A percentile compares a stretch with the other conserved stretches of the same genome.
Evolutionary conservation across 495 filamentous ascomycete genomes (phyloP).

Genomic region (Hyaloscypha bicolor): DNA sequence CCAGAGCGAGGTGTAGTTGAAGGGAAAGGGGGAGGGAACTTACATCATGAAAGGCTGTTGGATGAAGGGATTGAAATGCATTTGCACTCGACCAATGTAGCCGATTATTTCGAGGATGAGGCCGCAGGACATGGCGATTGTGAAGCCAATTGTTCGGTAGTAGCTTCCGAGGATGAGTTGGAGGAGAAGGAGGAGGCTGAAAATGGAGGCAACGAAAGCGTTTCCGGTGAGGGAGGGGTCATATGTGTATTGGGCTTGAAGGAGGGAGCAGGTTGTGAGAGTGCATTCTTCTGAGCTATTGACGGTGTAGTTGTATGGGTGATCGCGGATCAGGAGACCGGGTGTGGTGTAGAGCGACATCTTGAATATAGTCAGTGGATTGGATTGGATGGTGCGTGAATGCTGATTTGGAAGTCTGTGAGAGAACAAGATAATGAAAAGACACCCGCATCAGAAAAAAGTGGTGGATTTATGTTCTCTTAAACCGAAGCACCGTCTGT

Average conservation of each 20-base stretch:
- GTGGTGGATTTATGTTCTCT: neutral
- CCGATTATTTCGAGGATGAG: conserved; percentile 42
- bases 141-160: conserved; percentile 37
- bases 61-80: conserved; percentile 44
- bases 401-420: neutral
- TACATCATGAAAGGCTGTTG: conserved; percentile 38
- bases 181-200: conserved; percentile 24
- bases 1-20: neutral
- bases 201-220: conserved; percentile 28
- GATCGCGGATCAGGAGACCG: neutral
- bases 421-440: neutral
- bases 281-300: conserved; percentile 12
- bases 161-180: conserved; percentile 13
- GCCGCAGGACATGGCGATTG: conserved; percentile 38
- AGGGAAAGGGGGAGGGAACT: neutral
- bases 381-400: neutral
- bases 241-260: conserved; percentile 20
- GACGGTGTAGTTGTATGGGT: neutral
- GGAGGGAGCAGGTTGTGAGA: conserved; percentile 12
- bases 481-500: neutral
- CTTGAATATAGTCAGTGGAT: neutral
- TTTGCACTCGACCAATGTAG: conserved; percentile 39
- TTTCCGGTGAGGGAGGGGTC: conserved; percentile 33
- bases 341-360: neutral
- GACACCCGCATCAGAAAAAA: neutral